A percentile compares a stretch with the other conserved stretches of the same genome.
These are phyloP conservation scores for Penicillium cinerascens DNA, from an alignment of 495 filamentous ascomycete genomes.

Conservation along the genomic window DNA sequence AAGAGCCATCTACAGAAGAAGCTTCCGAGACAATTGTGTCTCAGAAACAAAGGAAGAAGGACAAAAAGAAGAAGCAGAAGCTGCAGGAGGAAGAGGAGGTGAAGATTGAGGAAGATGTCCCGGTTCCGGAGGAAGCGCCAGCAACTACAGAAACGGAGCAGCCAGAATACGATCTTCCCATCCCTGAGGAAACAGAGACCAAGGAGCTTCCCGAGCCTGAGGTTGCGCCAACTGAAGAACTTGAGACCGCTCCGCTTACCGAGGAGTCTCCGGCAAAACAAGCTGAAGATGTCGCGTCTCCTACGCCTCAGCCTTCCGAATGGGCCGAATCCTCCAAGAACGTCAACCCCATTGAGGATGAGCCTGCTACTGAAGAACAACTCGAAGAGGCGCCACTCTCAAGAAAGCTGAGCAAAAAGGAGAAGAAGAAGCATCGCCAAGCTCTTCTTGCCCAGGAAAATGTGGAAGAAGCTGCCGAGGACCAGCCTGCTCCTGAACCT, in stretches of 20 bases:
- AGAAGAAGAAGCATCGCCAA: constrained; percentile 30
- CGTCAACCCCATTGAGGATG: constrained; percentile 1
- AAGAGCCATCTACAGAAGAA: constrained; percentile 2
- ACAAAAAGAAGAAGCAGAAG: constrained; percentile 22
- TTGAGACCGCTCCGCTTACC: not conserved
- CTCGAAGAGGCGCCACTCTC: constrained; percentile 10
- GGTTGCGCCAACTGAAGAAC: not conserved
- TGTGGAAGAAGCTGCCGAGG: constrained; percentile 1
- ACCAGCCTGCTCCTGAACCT: constrained; percentile 1
- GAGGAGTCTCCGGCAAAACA: constrained; percentile 3
- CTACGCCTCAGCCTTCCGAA: constrained; percentile 1
- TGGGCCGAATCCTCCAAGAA: constrained; percentile 8
- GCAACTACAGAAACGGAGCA: constrained; percentile 3
- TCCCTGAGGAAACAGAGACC: not conserved
- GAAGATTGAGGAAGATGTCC: constrained; percentile 1
- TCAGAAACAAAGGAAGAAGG: constrained; percentile 24
- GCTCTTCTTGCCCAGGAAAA: constrained; percentile 11
- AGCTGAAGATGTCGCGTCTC: not conserved
- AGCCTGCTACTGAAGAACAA: constrained; percentile 5
- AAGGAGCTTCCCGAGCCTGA: constrained; percentile 2
- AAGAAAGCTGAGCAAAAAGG: constrained; percentile 32
- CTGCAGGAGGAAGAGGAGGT: constrained; percentile 5
- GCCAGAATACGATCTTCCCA: not conserved
- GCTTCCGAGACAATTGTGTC: not conserved
- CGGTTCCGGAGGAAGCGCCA: not conserved